Evolutionary conservation across 2,329 filamentous ascomycete genomes (phyloP), one percentile per base, ranked within the genome.

Genomic region (Cladosporium cucumerinum): DNA sequence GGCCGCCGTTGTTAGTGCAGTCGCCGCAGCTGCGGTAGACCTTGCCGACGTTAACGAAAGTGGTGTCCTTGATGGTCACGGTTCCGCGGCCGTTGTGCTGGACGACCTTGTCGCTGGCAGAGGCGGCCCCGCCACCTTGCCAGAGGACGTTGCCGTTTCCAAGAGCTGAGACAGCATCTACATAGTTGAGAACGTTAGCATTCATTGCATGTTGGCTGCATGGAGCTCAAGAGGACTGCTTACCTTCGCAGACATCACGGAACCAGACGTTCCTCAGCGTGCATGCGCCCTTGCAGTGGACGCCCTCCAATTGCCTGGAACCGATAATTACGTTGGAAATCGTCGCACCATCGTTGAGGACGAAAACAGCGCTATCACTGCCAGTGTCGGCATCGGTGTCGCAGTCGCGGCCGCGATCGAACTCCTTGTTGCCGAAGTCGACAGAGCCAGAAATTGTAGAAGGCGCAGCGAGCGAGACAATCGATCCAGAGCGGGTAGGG

Each of bases 271-370:
- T 80, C 63, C 78, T 78, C 32, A 82, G 72, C 3, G 77, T 80
- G 73, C 82, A 84, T 12, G 77, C 73, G 34, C 81, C 82, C 64
- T 78, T 74, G 74, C 82, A 85, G 75, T 85, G 82, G 28, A 85
- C 78, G 58, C 79, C 82, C 73, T 84, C 83, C 52, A 80, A 77
- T 65, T 84, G 77, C 66, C 80, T 79, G 21, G 77, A 78, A 43
- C 84, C 82, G 63, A 85, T 85, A 72, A 85, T 83, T 70, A 82
- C 82, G 69, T 84, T 84, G 68, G 78, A 80, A 26, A 85, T 74
- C 30, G 79, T 82, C 36, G 79, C 84, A 25, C 83, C 83, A 57
- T 80, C 76, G 70, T 82, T 76, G 65, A 86, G 76, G 66, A 82
- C 76, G 78, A 85, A 85, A 72, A 85, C 82, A 46, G 84, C 81